Base-by-base conservation (phyloP, 192 early-diverging fungal species). In the Podila epigama region DNA sequence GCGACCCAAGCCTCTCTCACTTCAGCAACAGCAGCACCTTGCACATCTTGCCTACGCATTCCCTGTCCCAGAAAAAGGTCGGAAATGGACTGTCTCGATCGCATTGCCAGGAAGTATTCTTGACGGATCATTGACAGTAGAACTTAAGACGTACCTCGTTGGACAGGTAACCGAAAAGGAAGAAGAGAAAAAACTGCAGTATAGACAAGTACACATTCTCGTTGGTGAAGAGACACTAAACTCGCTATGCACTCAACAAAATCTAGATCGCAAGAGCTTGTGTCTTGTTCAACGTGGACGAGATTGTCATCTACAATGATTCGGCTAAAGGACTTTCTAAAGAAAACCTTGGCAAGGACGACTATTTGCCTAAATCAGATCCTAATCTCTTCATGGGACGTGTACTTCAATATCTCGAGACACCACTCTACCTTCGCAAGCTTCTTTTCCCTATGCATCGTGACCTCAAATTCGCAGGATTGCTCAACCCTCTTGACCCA, bases 91-190 rank as follows among this genome's bases (percentile, higher is more conserved):
- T 1, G 85, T 90, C 22, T 87, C 86, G 44, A 68, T 92, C 29
- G 91, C 91, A 12, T 67, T 92, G 31, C 89, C 91, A 11, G 83
- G 86, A 28, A 89, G 86, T 13, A 88, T 92, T 34, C 77, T 92
- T 35, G 88, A 88, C 39, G 83, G 83, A 58, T 82, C 88, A 29
- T 83, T 87, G 41, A 87, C 86, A 0, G 66, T 85, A 29, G 91
- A 92, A 60, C 62, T 92, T 51, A 85, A 88, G 64, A 92, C 91
- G 2, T 88, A 88, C 63, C 71, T 90, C n/a, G 91, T 88, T 10
- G 91, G 91, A 52, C 88, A 92, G 82, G 87, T 86, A 75, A 62
- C 20, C 35, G 20, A 5, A 25, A 29, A 10, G 9, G 11, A 31
- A 7, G 20, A 20, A 25, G 18, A 20, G 29, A 51, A 8, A 9